Evolutionary conservation across 768 basidiomycete species (phyloP), one percentile per base, ranked within the genome.

Genomic region (Amyloporia xantha): DNA sequence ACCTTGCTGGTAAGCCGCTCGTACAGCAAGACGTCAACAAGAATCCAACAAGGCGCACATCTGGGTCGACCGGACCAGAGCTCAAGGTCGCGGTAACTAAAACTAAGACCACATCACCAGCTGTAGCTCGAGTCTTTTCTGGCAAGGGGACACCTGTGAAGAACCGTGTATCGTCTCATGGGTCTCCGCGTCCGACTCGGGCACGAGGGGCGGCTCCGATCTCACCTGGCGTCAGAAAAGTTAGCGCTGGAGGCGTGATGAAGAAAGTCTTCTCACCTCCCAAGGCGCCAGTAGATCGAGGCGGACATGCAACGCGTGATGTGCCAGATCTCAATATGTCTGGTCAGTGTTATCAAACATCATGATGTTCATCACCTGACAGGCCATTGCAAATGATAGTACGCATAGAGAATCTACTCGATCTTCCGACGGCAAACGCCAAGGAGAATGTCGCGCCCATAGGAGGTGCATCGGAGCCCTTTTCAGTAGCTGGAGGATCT

Each of bases 1-100:
- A 60, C 12, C 52, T 60, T 5, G 59, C 58, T 44, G 60, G 50
- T n/a, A 60, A 56, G 45, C 55, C 57, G 3, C 49, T 61, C 5
- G 53, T 50, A 7, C 60, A 57, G 42, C 51, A 56, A 20, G 58
- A 57, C 40, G 52, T 51, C 15, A 59, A 60, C 52, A 61, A 52
- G 41, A 48, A n/a, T 24, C 24, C 51, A 17, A 28, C 21, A 33
- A 26, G 21, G 35, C 20, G 28, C 15, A 28, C 47, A 20, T 25
- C 39, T n/a, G 4, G 49, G 2, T 30, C 55, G n/a, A 26, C 39
- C 19, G 27, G 45, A 17, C 24, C 39, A 13, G 37, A 41, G 4
- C 21, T 19, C 19, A 35, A 47, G 37, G 21, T 17, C 19, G 41
- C 41, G 19, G 19, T 23, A 11, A 17, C 41, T 19, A 26, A 42